These are phyloP conservation scores for Pseudogymnoascus sp. DNA, from an alignment of 2,329 filamentous ascomycete genomes.

Conservation along the genomic window DNA sequence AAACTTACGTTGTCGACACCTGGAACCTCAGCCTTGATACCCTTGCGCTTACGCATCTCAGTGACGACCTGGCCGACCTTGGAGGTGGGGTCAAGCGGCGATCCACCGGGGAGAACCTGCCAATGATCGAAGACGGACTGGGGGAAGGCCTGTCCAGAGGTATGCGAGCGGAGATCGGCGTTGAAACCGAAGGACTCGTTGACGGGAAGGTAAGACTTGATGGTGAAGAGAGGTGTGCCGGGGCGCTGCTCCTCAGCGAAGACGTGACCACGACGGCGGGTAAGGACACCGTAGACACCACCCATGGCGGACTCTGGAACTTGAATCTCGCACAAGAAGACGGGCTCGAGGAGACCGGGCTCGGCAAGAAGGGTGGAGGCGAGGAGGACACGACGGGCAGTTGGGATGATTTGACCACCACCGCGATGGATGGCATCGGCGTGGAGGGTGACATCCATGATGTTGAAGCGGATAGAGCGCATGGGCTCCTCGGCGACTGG, in stretches of 20 bases:
- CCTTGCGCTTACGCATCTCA: slow-evolving; percentile 97
- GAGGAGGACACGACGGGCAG: slow-evolving; percentile 94
- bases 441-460: slow-evolving; percentile 98
- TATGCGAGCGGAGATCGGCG: slow-evolving; percentile 86
- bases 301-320: slow-evolving; percentile 98
- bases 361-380: slow-evolving; percentile 85
- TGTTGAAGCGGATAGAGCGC: slow-evolving; percentile 95
- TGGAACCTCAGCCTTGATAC: slow-evolving; percentile 93
- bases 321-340: slow-evolving; percentile 99
- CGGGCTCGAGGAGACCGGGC: slow-evolving; percentile 86
- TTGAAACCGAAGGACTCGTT: slow-evolving; percentile 99
- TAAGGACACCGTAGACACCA: slow-evolving; percentile 99
- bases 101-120: slow-evolving; percentile 92
- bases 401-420: slow-evolving; percentile 98
- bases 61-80: slow-evolving; percentile 77
- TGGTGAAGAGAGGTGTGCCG: slow-evolving; percentile 97
- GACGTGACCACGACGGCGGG: slow-evolving; percentile 96
- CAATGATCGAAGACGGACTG: slow-evolving; percentile 99
- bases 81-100: slow-evolving; percentile 71
- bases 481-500: slow-evolving; percentile 97
- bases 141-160: slow-evolving; percentile 96
- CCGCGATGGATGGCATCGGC: slow-evolving; percentile 99
- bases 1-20: slow-evolving; percentile 87
- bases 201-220: slow-evolving; percentile 95
- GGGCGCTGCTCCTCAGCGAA: slow-evolving; percentile 97